Evolutionary conservation across 768 basidiomycete species (phyloP).

Genomic region (Rhizopogon vulgaris): DNA sequence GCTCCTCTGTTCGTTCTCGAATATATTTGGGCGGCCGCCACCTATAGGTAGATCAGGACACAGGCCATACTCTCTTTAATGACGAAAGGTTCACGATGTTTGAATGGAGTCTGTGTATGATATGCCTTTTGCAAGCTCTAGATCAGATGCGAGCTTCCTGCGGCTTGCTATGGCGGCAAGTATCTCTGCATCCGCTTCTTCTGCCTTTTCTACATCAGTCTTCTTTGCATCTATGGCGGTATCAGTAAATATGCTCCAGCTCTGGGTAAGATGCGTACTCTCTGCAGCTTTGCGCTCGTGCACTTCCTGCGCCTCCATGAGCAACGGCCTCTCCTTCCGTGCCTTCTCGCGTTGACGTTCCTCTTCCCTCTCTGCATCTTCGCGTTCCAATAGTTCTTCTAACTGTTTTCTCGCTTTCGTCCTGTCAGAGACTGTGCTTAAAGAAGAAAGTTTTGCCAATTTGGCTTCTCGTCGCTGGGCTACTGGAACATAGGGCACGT

Average conservation of each 20-base stretch:
- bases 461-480: constrained; percentile 78
- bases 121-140: constrained; percentile 91
- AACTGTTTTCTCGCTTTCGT: constrained; percentile 39
- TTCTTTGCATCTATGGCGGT: constrained; percentile 68
- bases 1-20: constrained; percentile 58
- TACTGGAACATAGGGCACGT: constrained; percentile 85
- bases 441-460: constrained; percentile 66
- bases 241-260: constrained; percentile 12
- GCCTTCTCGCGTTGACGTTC: constrained; percentile 68
- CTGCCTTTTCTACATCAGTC: constrained; percentile 76
- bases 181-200: constrained; percentile 88
- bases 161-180: constrained; percentile 87
- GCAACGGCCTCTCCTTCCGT: constrained; percentile 78
- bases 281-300: constrained; percentile 77
- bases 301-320: constrained; percentile 94
- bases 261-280: constrained; percentile 38
- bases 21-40: constrained; percentile 89
- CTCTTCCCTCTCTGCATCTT: constrained; percentile 76
- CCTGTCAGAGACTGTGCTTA: constrained; percentile 50
- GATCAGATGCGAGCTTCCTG: constrained; percentile 85
- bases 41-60: constrained; percentile 33
- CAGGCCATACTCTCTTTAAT: not conserved
- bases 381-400: constrained; percentile 55
- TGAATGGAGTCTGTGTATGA: constrained; percentile 81
- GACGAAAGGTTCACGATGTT: constrained; percentile 55